These are phyloP conservation scores for Penicillium sp. DNA, from an alignment of 2,329 filamentous ascomycete genomes.

Conservation along the genomic window DNA sequence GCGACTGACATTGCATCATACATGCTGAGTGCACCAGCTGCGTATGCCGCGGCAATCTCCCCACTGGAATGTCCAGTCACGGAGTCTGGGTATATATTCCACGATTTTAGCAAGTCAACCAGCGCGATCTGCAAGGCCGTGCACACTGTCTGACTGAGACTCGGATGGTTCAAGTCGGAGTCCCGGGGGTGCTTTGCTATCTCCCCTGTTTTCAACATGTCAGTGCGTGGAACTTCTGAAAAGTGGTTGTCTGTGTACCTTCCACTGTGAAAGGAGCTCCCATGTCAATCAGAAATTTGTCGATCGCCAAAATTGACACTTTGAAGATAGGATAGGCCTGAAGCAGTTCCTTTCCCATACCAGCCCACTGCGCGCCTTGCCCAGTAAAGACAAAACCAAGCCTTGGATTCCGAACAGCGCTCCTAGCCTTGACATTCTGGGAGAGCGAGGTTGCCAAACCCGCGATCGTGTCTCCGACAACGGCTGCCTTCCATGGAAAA, in stretches of 20 bases:
- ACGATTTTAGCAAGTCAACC: slow-evolving; percentile 21
- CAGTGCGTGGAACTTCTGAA: neutral
- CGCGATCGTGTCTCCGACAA: slow-evolving; percentile 3
- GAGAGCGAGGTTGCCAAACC: slow-evolving; percentile 4
- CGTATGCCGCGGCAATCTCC: slow-evolving; percentile 31
- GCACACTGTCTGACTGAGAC: slow-evolving; percentile 20
- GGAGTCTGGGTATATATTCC: slow-evolving; percentile 18
- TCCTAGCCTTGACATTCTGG: slow-evolving; percentile 1
- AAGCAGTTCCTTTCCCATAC: slow-evolving; percentile 31
- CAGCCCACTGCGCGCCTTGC: slow-evolving; percentile 34
- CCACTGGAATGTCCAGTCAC: slow-evolving; percentile 28
- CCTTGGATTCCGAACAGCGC: slow-evolving; percentile 5
- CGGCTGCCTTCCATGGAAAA: slow-evolving; percentile 17
- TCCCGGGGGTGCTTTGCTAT: neutral
- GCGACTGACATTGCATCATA: slow-evolving; percentile 21
- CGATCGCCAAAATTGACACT: neutral
- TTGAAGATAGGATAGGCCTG: slow-evolving; percentile 14
- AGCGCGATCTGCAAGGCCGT: slow-evolving; percentile 26
- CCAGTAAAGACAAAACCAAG: slow-evolving; percentile 32
- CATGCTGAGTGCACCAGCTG: slow-evolving; percentile 20
- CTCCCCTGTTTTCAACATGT: neutral
- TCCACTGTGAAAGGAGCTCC: neutral
- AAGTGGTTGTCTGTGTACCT: neutral
- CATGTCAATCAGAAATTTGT: neutral
- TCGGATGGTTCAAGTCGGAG: slow-evolving; percentile 9